Base-by-base conservation (phyloP, 345 rosid genomes). In the Rhizophora mangle region DNA sequence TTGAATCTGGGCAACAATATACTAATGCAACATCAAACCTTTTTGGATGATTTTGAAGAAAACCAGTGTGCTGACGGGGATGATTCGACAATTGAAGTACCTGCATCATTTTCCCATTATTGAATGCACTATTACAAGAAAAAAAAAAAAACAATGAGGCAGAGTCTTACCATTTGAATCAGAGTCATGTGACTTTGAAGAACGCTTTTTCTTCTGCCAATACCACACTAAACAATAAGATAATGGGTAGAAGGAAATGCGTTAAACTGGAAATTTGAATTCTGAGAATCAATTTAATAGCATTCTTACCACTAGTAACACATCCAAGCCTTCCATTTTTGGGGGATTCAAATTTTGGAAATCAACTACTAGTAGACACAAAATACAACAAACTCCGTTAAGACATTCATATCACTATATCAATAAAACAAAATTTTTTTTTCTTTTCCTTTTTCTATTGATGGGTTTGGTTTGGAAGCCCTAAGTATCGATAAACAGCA, bases 11-110 rank as follows among this genome's bases (percentile, higher is more conserved):
- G 31, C 59, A 58, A 13, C 24, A 65, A 65, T 65, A 22, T 18
- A 61, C 49, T 31, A 13, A 18, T n/a, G 15, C 43, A 76, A 62
- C 39, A 43, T 67, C 73, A 62, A 63, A 87, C 98, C 98, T 93
- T 91, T 76, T 87, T 89, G 56, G 88, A 78, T 62, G 96, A 77
- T 80, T 87, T 93, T 55, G 98, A 77, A 78, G 94, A 89, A 82
- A 93, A 91, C 97, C 98, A 91, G 62, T 62, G 65, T 65, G 80
- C 82, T 59, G 97, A 82, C 63, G 85, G 84, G 7, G 91, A 83
- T 15, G 79, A 30, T 73, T 81, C 81, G 52, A 60, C 72, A 27
- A 78, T 71, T 54, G 86, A 74, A 80, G 69, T 83, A 76, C 91
- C 98, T 88, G 85, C 76, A 73, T 32, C 11, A 60, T 75, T 27